A percentile compares a stretch with the other conserved stretches of the same genome.
Conservation (phyloP, 768 basidiomycete genomes). For the Trametes sanguinea region DNA sequence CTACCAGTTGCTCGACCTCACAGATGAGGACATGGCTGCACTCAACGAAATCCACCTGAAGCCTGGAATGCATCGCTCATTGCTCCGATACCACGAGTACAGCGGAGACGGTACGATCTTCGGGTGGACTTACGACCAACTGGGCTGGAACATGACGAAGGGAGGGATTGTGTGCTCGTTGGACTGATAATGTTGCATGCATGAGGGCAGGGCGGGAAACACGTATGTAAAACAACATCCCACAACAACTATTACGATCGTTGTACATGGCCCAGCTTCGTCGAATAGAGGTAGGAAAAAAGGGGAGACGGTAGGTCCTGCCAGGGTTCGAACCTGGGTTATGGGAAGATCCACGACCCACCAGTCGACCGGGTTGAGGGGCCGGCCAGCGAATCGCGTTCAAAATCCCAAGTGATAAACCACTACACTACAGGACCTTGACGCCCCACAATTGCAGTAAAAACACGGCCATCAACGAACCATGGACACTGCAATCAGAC, state of each 20-base stretch:
- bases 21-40: conserved; percentile 57
- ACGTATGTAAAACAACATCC: background rate
- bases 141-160: conserved; percentile 44
- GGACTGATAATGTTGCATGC: background rate
- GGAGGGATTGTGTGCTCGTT: conserved; percentile 33
- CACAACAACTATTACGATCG: no score
- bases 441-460: no score
- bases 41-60: conserved; percentile 62
- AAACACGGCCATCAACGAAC: no score
- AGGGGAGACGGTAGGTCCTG: conserved; percentile 11
- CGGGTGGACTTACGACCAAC: conserved; percentile 48
- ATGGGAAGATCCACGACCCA: conserved; percentile 16
- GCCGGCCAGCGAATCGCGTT: background rate
- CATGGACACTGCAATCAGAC: background rate
- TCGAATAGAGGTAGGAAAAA: background rate
- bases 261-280: no score
- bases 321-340: conserved; percentile 28
- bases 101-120: conserved; percentile 36
- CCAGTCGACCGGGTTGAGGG: background rate
- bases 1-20: conserved; percentile 59
- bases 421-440: conserved; percentile 26
- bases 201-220: no score
- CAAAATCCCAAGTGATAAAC: conserved; percentile 28
- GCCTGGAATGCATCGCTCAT: conserved; percentile 43
- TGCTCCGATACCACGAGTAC: conserved; percentile 28